A percentile compares a stretch with the other conserved stretches of the same genome.
Evolutionary conservation across 2,329 filamentous ascomycete genomes (phyloP).

Genomic region (Cytospora piceicola): DNA sequence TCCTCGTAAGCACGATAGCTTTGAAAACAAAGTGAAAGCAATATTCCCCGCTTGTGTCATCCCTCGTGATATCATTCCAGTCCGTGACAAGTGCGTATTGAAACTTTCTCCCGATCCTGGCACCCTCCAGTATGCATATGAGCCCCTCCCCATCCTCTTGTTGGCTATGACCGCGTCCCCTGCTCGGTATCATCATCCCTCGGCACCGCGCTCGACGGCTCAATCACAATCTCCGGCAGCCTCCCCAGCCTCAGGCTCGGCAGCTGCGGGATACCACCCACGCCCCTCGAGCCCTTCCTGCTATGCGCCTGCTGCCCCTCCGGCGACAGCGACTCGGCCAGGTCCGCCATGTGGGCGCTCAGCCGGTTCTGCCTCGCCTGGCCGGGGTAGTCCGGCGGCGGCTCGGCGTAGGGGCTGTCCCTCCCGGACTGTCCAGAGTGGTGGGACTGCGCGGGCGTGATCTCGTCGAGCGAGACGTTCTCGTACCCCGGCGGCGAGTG

Average conservation of each 20-base stretch:
- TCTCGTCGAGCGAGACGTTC: slow-evolving; percentile 50
- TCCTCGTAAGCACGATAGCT: neutral
- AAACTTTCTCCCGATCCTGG: neutral
- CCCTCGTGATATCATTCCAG: slow-evolving; percentile 11
- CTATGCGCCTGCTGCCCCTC: slow-evolving; percentile 9
- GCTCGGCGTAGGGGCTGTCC: slow-evolving; percentile 49
- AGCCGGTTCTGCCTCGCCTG: slow-evolving; percentile 41
- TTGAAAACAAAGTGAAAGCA: neutral
- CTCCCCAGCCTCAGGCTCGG: slow-evolving; percentile 55
- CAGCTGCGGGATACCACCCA: slow-evolving; percentile 51
- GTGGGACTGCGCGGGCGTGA: slow-evolving; percentile 37
- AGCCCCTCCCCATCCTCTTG: neutral
- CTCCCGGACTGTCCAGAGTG: slow-evolving; percentile 38
- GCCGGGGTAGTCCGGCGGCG: slow-evolving; percentile 57
- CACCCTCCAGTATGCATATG: neutral
- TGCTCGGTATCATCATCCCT: slow-evolving; percentile 28
- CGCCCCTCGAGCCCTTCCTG: slow-evolving; percentile 39
- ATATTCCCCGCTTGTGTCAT: neutral
- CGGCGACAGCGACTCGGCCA: slow-evolving; percentile 30
- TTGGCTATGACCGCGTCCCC: slow-evolving; percentile 1
- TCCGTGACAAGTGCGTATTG: slow-evolving; percentile 4
- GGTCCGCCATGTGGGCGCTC: slow-evolving; percentile 40
- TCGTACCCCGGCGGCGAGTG: slow-evolving; percentile 58
- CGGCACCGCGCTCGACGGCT: slow-evolving; percentile 52
- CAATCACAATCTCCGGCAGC: slow-evolving; percentile 62